A percentile compares a stretch with the other conserved stretches of the same genome.
Evolutionary conservation across 2,329 filamentous ascomycete species (phyloP).

Genomic region (Aureobasidium subglaciale): DNA sequence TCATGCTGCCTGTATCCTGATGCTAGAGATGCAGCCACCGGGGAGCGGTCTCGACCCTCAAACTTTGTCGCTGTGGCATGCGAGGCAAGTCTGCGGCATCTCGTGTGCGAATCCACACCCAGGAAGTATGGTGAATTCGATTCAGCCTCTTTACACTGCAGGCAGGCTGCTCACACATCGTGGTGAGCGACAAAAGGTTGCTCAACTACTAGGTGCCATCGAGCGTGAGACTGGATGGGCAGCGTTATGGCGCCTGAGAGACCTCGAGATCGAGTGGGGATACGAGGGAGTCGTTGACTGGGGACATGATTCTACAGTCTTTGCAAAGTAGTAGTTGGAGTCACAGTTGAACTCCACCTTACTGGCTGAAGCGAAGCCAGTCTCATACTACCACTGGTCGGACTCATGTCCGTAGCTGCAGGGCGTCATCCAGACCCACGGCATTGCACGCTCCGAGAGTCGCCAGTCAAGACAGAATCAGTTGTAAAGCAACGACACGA

Average conservation of each 20-base stretch:
- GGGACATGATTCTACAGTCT: not conserved
- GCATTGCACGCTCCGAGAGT: not conserved
- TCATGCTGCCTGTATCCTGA: conserved; percentile 3
- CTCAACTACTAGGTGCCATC: not conserved
- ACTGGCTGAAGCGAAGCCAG: not conserved
- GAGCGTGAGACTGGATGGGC: conserved; percentile 6
- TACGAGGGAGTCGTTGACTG: conserved; percentile 1
- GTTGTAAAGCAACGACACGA: not conserved
- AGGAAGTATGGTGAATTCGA: conserved; percentile 8
- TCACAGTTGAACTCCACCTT: not conserved
- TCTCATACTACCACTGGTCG: not conserved
- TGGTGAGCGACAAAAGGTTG: not conserved
- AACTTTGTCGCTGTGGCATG: not conserved
- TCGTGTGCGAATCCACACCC: conserved; percentile 2
- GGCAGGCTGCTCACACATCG: not conserved
- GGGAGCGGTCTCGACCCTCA: not conserved
- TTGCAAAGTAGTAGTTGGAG: not conserved
- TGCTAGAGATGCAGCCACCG: conserved; percentile 4
- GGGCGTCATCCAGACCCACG: not conserved
- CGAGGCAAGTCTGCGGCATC: conserved; percentile 4
- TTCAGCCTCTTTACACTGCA: not conserved
- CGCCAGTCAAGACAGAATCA: not conserved
- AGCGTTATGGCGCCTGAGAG: not conserved
- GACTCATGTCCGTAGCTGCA: not conserved
- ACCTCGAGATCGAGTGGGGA: not conserved